Conservation (phyloP, 2,329 filamentous ascomycete genomes). For the Dothistroma pini region DNA sequence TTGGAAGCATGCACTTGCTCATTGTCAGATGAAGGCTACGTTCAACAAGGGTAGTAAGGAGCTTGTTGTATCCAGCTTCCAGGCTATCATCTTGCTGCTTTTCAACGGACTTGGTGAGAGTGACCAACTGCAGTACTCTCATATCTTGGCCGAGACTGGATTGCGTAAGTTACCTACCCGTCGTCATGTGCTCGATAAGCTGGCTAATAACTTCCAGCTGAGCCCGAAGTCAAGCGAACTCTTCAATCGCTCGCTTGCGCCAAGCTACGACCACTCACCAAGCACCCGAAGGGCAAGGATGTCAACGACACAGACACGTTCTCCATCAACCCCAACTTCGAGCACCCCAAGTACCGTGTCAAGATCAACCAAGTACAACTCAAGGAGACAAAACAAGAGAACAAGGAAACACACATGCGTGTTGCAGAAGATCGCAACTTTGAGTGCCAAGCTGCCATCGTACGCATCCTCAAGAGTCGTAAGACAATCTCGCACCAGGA, state of each 20-base stretch:
- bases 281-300: slow-evolving; percentile 76
- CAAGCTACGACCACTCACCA: slow-evolving; percentile 76
- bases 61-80: slow-evolving; percentile 84
- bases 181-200: slow-evolving; percentile 12
- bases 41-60: slow-evolving; percentile 83
- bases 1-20: slow-evolving; percentile 92
- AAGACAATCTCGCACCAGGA: slow-evolving; percentile 85
- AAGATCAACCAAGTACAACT: slow-evolving; percentile 99
- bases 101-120: slow-evolving; percentile 71
- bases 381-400: slow-evolving; percentile 93
- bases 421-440: slow-evolving; percentile 88
- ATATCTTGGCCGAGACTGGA: slow-evolving; percentile 70
- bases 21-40: slow-evolving; percentile 77
- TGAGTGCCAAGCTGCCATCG: slow-evolving; percentile 95
- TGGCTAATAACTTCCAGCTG: slow-evolving; percentile 46
- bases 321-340: slow-evolving; percentile 72
- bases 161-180: slow-evolving; percentile 52
- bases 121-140: slow-evolving; percentile 67
- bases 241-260: slow-evolving; percentile 93
- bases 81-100: slow-evolving; percentile 82
- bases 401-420: slow-evolving; percentile 86
- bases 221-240: slow-evolving; percentile 78
- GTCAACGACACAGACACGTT: slow-evolving; percentile 78
- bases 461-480: slow-evolving; percentile 92
- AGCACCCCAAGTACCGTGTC: slow-evolving; percentile 78